Percentiles rank a stretch among this genome's conserved stretches.
These are phyloP conservation scores for Ascoidea asiatica DNA, from an alignment of 805 yeast genomes.

Conservation along the genomic window DNA sequence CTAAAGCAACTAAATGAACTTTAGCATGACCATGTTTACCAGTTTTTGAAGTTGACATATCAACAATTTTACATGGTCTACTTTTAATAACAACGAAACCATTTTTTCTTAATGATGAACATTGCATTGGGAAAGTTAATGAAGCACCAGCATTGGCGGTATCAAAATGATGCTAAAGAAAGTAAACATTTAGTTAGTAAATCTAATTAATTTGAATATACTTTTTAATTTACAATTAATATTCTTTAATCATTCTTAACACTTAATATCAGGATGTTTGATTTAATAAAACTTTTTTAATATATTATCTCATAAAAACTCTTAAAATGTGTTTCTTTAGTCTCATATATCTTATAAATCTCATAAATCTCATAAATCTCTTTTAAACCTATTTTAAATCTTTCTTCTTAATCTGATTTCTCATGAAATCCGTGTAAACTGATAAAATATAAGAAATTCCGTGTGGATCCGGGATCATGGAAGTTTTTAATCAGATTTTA, in stretches of 20 bases:
- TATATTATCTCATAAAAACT: not conserved
- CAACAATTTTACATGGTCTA: constrained; percentile 99
- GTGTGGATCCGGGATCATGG: too few relatives aligned
- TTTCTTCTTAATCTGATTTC: too few relatives aligned
- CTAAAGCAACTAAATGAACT: constrained; percentile 98
- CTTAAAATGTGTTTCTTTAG: too few relatives aligned
- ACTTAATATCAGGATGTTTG: not conserved
- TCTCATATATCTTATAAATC: too few relatives aligned
- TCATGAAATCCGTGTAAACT: too few relatives aligned
- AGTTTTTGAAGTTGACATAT: constrained; percentile 99
- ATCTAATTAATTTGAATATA: not conserved
- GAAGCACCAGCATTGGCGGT: constrained; percentile 99
- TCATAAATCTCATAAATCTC: too few relatives aligned
- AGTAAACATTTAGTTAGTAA: constrained; percentile 6
- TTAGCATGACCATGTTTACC: constrained; percentile 99
- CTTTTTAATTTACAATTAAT: not conserved
- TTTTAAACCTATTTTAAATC: too few relatives aligned
- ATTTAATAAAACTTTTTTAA: not conserved
- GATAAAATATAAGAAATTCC: too few relatives aligned
- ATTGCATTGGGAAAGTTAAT: constrained; percentile 95
- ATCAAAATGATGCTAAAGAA: constrained; percentile 76
- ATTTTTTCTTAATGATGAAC: constrained; percentile 99
- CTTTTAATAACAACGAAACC: constrained; percentile 98
- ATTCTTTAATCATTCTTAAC: not conserved
- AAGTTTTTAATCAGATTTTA: too few relatives aligned